Evolutionary conservation across 208 protist species (phyloP).

Genomic region (Sergeia podlipaevii): DNA sequence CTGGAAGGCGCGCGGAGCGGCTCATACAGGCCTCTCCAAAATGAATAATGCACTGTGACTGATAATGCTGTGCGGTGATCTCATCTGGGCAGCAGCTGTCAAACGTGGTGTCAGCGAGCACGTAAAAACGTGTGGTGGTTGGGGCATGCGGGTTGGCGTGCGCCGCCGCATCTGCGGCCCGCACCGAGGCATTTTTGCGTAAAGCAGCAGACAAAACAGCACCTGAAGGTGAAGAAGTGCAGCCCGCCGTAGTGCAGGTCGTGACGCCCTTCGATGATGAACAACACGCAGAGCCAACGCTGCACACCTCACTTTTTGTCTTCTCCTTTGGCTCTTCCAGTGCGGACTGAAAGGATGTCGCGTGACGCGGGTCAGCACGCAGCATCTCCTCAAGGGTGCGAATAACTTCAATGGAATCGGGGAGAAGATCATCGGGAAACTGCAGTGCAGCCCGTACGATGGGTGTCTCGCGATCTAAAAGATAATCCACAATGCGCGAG

Average conservation of each 20-base stretch:
- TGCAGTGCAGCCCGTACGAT: slow-evolving; percentile 75
- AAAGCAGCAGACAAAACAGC: background rate
- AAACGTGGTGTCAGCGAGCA: slow-evolving; percentile 90
- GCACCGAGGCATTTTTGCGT: background rate
- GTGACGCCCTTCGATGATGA: background rate
- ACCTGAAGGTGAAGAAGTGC: background rate
- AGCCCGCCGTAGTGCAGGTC: background rate
- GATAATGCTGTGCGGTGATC: slow-evolving; percentile 87
- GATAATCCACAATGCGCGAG: slow-evolving; percentile 3
- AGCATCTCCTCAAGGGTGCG: slow-evolving; percentile 43
- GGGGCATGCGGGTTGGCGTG: slow-evolving; percentile 39
- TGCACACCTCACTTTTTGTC: background rate
- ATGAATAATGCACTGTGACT: slow-evolving; percentile 83
- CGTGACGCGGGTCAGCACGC: slow-evolving; percentile 24
- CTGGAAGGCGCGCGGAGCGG: slow-evolving; percentile 67
- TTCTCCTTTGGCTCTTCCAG: background rate
- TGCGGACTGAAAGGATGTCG: slow-evolving; percentile 7
- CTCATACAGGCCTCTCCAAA: slow-evolving; percentile 91
- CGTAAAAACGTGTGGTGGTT: slow-evolving; percentile 42
- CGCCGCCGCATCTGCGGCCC: background rate
- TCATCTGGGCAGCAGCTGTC: slow-evolving; percentile 91
- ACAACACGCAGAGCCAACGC: background rate
- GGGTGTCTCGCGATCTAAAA: slow-evolving; percentile 5
- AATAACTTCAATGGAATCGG: slow-evolving; percentile 59
- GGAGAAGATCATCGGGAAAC: slow-evolving; percentile 85